phyloP scores from a whole-genome alignment of 2,329 filamentous ascomycete genomes.

The Claviceps arundinis region DNA sequence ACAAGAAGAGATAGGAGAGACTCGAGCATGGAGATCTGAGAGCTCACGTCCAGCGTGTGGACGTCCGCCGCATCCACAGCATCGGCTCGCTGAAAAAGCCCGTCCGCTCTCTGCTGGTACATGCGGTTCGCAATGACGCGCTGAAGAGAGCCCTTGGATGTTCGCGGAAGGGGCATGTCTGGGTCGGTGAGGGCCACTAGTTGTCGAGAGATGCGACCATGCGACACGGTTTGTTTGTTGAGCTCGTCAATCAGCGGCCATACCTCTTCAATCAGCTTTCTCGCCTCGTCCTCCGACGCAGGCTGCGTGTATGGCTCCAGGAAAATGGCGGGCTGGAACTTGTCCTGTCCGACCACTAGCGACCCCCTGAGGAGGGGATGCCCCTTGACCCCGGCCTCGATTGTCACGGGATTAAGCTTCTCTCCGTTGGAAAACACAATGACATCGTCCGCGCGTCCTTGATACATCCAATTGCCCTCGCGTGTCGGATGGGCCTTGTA shows the following conservation, averaged over 20 bases:
- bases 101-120: conserved; percentile 30
- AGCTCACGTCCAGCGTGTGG: conserved; percentile 10
- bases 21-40: conserved; percentile 10
- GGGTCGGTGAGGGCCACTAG: conserved; percentile 26
- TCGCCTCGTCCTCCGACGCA: conserved; percentile 8
- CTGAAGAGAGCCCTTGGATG: conserved; percentile 33
- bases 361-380: conserved; percentile 18
- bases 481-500: conserved; percentile 22
- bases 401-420: conserved; percentile 27
- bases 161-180: conserved; percentile 28
- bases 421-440: conserved; percentile 28
- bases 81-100: conserved; percentile 22
- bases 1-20: conserved; percentile 12
- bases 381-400: conserved; percentile 19
- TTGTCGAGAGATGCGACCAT: conserved; percentile 30
- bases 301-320: conserved; percentile 28
- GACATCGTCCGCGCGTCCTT: conserved; percentile 25
- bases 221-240: conserved; percentile 30
- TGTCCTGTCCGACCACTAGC: conserved; percentile 28
- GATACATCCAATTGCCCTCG: conserved; percentile 20
- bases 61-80: neutral
- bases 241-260: conserved; percentile 30
- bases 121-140: conserved; percentile 23
- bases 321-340: conserved; percentile 33
- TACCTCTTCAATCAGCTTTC: conserved; percentile 25